Conservation (phyloP, 306 rosid genomes). For the Quercus mongolica region DNA sequence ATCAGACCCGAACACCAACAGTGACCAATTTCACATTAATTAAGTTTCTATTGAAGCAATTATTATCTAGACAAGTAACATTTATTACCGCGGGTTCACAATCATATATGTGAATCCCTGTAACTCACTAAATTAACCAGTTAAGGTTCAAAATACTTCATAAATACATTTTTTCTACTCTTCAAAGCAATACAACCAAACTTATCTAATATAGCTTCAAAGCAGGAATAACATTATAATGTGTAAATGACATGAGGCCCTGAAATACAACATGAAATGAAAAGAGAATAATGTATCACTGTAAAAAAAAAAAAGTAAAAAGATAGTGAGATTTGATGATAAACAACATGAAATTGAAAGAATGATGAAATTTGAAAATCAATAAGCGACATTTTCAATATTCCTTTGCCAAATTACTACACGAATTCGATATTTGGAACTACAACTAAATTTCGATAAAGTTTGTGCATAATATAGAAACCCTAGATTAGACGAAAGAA, state of each 20-base stretch:
- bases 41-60: neutral
- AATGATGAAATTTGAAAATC: too few relatives aligned
- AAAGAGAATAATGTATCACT: neutral
- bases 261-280: neutral
- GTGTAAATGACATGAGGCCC: neutral
- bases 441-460: neutral
- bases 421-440: too few relatives aligned
- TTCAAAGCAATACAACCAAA: neutral
- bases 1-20: neutral
- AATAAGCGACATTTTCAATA: too few relatives aligned
- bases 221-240: neutral
- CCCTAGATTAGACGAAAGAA: slow-evolving; percentile 1
- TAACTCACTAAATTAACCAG: too few relatives aligned
- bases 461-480: neutral
- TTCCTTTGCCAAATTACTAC: too few relatives aligned
- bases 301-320: neutral
- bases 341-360: too few relatives aligned
- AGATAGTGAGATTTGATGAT: neutral
- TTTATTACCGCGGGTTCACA: neutral
- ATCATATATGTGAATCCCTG: too few relatives aligned
- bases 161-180: neutral
- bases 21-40: neutral
- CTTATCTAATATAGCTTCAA: neutral
- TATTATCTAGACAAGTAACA: neutral
- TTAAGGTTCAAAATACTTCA: neutral